Percentiles rank a stretch among this genome's conserved stretches.
Evolutionary conservation across 2,329 filamentous ascomycete genomes (phyloP).

Genomic region (Mycocentrospora acerina): DNA sequence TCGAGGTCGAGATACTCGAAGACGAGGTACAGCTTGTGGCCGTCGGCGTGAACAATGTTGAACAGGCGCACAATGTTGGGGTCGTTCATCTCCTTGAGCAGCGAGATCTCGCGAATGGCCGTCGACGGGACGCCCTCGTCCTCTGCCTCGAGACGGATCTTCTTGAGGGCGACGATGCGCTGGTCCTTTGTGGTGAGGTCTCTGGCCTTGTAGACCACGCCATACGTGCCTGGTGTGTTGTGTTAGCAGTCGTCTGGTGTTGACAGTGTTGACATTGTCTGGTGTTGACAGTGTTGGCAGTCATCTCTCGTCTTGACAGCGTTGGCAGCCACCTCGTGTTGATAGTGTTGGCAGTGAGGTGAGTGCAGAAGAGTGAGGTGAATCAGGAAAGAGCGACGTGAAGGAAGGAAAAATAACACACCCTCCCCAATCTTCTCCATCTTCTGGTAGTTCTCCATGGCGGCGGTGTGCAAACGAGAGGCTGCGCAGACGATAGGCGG

Average conservation of each 20-base stretch:
- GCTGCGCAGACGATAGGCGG: conserved; percentile 24
- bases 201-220: conserved; percentile 91
- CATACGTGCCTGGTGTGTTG: conserved; percentile 75
- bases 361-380: too few species aligned
- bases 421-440: conserved; percentile 96
- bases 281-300: too few species aligned
- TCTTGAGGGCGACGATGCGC: conserved; percentile 89
- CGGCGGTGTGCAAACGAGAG: conserved; percentile 15
- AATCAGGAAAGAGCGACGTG: too few species aligned
- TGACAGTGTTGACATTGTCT: too few species aligned
- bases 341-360: too few species aligned
- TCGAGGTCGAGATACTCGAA: conserved; percentile 90
- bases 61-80: conserved; percentile 84
- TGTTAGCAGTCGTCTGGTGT: too few species aligned
- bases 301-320: too few species aligned
- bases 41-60: conserved; percentile 93
- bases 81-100: conserved; percentile 93
- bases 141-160: conserved; percentile 92
- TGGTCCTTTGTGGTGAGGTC: conserved; percentile 75
- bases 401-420: too few species aligned
- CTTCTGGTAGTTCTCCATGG: conserved; percentile 95
- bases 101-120: conserved; percentile 89
- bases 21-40: conserved; percentile 91
- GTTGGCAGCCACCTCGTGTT: too few species aligned
- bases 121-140: conserved; percentile 92